Base-by-base conservation (phyloP, 305 asterid species). In the Fraxinus floribunda region DNA sequence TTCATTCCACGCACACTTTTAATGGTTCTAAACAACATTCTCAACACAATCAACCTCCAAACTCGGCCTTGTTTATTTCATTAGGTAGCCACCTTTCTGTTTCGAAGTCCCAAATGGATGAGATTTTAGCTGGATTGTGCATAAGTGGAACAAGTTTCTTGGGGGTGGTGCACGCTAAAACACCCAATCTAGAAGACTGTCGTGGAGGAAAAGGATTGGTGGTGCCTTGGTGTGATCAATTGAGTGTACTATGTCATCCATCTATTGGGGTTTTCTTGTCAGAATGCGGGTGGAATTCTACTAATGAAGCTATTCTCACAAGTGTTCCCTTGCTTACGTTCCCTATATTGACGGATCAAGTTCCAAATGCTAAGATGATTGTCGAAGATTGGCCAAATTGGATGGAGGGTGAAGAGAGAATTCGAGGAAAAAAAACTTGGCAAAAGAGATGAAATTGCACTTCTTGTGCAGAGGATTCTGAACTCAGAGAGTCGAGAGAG, bases 251-350 rank as follows among this genome's bases (percentile, higher is more conserved):
- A 3, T 36, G 77, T 7, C 96, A 90, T 46, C 78, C 87, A 34
- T 88, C 91, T 0, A 77, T 91, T 0, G 94, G 94, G 0, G 93
- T 94, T 0, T 93, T 90, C 82, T 87, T 89, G 87, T 79, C 91
- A 1, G 94, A 92, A 20, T 91, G 92, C 46, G 93, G 92, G 34
- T 91, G 91, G 93, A 91, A 90, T 79, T 92, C 95, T 9, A 88
- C 93, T 0, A 87, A 81, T 13, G 97, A 92, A 76, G 89, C 89
- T 0, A 3, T 75, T 8, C 57, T 86, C 15, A 71, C 89, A 0
- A 93, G 93, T 0, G 78, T 87, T 78, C 95, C 95, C 0, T 3
- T 88, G 87, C 89, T 91, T 0, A n/a, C 86, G 0, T 89, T 83
- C 60, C 97, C 97, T 0, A 64, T 90, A 2, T 0, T 78, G 0